Percentiles rank a stretch among this genome's conserved stretches.
Conservation (phyloP, 129 eudicot genomes). For the Ambrosia artemisiifolia region DNA sequence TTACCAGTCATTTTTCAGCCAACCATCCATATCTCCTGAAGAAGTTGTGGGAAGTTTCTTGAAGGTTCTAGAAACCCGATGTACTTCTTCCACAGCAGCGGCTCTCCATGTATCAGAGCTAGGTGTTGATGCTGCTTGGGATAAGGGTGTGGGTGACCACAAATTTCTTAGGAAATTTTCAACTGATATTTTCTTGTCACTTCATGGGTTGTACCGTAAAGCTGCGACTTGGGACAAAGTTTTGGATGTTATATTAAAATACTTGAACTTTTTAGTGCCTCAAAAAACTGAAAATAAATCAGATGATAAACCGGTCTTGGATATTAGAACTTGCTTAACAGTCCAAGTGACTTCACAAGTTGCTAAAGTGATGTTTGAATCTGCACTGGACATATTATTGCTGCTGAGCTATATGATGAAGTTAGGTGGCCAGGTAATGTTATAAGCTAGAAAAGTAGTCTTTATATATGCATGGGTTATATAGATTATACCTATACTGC, state of each 20-base stretch:
- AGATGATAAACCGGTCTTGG: slow-evolving; percentile 41
- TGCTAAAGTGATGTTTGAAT: slow-evolving; percentile 87
- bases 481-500: neutral
- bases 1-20: slow-evolving; percentile 56
- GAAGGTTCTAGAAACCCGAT: slow-evolving; percentile 73
- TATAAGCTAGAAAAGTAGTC: neutral
- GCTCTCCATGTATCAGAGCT: slow-evolving; percentile 60
- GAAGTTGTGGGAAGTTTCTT: slow-evolving; percentile 64
- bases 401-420: slow-evolving; percentile 75
- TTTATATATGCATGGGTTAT: neutral
- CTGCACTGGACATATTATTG: slow-evolving; percentile 70
- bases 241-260: slow-evolving; percentile 64
- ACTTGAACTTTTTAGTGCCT: slow-evolving; percentile 74
- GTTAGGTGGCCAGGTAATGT: slow-evolving; percentile 77
- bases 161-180: slow-evolving; percentile 74
- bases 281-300: slow-evolving; percentile 45
- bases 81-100: slow-evolving; percentile 47
- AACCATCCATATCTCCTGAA: slow-evolving; percentile 59
- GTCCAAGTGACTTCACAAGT: slow-evolving; percentile 89
- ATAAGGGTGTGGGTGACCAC: slow-evolving; percentile 63
- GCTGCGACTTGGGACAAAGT: slow-evolving; percentile 71
- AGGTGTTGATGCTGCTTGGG: slow-evolving; percentile 78
- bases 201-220: slow-evolving; percentile 62
- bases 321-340: slow-evolving; percentile 41
- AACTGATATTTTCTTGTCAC: slow-evolving; percentile 56